phyloP scores from a whole-genome alignment of 2,329 filamentous ascomycete species.

The Epichloe aotearoae region DNA sequence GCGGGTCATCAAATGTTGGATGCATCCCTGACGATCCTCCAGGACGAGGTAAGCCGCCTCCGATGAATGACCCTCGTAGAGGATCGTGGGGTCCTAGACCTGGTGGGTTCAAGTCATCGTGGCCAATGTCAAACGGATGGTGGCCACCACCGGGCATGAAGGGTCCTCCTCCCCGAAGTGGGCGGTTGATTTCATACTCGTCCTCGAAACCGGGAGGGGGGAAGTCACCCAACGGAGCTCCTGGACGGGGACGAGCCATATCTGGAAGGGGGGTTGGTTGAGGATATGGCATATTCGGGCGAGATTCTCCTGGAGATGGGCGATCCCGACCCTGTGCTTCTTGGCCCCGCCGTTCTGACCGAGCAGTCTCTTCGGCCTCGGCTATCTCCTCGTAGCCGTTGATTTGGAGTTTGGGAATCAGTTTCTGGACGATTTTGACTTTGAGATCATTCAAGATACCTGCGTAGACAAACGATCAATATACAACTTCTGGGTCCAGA shows the following conservation, averaged over 20 bases:
- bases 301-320: conserved; percentile 29
- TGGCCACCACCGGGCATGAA: conserved; percentile 32
- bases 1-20: conserved; percentile 82
- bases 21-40: conserved; percentile 76
- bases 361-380: conserved; percentile 28
- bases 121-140: conserved; percentile 59
- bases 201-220: conserved; percentile 84
- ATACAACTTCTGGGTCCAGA: not conserved
- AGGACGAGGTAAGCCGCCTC: conserved; percentile 43
- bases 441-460: conserved; percentile 64
- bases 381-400: conserved; percentile 60
- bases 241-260: conserved; percentile 45
- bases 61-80: conserved; percentile 52
- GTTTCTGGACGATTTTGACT: conserved; percentile 67
- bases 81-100: conserved; percentile 80
- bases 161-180: conserved; percentile 19
- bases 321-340: conserved; percentile 22
- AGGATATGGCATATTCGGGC: conserved; percentile 54
- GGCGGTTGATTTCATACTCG: conserved; percentile 70
- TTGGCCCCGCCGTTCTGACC: conserved; percentile 25
- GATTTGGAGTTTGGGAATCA: conserved; percentile 64
- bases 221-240: conserved; percentile 58
- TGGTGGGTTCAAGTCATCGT: conserved; percentile 77
- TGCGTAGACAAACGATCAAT: conserved; percentile 1
- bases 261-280: conserved; percentile 49